Base-by-base conservation (phyloP, 2,329 filamentous ascomycete genomes). In the Cryphonectria radicalis region DNA sequence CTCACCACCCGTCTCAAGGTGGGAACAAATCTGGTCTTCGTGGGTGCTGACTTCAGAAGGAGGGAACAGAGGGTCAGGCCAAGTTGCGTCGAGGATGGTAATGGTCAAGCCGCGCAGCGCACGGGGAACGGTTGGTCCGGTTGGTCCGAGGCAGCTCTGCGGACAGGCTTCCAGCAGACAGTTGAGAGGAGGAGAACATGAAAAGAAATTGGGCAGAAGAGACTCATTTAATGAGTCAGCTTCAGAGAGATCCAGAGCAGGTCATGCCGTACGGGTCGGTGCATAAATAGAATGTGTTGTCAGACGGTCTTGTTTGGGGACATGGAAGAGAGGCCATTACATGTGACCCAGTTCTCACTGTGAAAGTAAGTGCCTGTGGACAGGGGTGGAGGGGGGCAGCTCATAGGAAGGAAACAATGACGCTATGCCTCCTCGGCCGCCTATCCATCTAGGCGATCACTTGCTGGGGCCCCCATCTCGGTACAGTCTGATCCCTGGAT, bases 1-100 rank as follows among this genome's bases (percentile, higher is more conserved):
- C 42, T 67, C 35, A 60, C 42, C 68, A 68, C 65, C 63, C 70
- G 68, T 65, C 68, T 69, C 67, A 70, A 70, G 63, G 70, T 64
- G 59, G 42, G 42, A 43, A 53, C 19, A 17, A 66, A 42, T 25
- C n/a, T 25, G 40, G 42, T 64, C 37, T 42, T 63, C 66, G 67
- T 66, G 32, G 57, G 55, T 63, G 62, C 68, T 70, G 70, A 72
- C 35, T 57, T 69, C 32, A 17, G 55, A n/a, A 65, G n/a, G 19
- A 65, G 13, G 17, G 25, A 22, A 32, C 4, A 35, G 3, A 19
- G 35, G 14, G 14, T 32, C 28, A 32, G 43, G 28, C 32, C 25
- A 53, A n/a, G 17, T 50, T 7, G 63, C 35, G 42, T 4, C 19
- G 28, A 35, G 10, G 43, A 35, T 25, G 25, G 43, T n/a, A 32